Conservation (phyloP, 169 alveolate species). For the Cryptosporidium bovis region DNA sequence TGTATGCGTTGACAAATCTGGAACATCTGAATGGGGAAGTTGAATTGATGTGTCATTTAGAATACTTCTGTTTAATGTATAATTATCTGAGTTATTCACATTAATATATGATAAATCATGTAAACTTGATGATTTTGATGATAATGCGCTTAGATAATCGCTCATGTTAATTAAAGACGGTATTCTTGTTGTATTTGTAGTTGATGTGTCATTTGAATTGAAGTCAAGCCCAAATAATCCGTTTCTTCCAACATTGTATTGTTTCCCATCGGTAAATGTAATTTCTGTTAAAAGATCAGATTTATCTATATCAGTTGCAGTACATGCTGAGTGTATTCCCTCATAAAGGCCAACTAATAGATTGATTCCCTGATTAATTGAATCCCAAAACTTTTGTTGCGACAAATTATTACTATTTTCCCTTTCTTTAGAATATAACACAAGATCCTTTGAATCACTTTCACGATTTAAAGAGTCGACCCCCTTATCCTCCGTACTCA, state of each 20-base stretch:
- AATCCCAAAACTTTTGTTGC: slow-evolving; percentile 27
- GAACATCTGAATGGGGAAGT: slow-evolving; percentile 68
- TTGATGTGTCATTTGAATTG: slow-evolving; percentile 30
- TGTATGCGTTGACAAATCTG: slow-evolving; percentile 70
- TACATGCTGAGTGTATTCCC: slow-evolving; percentile 70
- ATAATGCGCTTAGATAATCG: slow-evolving; percentile 19
- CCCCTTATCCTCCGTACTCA: slow-evolving; percentile 5
- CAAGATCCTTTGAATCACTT: slow-evolving; percentile 21
- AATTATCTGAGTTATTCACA: neutral
- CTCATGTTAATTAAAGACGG: slow-evolving; percentile 36
- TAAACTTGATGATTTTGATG: slow-evolving; percentile 58
- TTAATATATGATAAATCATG: slow-evolving; percentile 31
- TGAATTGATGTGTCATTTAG: slow-evolving; percentile 31
- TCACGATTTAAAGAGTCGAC: neutral
- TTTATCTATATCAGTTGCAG: slow-evolving; percentile 27
- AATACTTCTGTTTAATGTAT: neutral
- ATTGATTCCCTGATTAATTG: slow-evolving; percentile 55
- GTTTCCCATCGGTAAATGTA: slow-evolving; percentile 3
- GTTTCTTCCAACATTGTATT: neutral
- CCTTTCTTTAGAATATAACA: slow-evolving; percentile 12
- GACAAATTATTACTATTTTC: neutral
- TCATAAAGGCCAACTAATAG: slow-evolving; percentile 63
- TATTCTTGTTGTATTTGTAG: slow-evolving; percentile 50
- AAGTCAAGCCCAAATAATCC: neutral
- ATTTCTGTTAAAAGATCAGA: slow-evolving; percentile 43